Conservation (phyloP, 2,329 filamentous ascomycete species). For the Teratosphaeria zuluensis region DNA sequence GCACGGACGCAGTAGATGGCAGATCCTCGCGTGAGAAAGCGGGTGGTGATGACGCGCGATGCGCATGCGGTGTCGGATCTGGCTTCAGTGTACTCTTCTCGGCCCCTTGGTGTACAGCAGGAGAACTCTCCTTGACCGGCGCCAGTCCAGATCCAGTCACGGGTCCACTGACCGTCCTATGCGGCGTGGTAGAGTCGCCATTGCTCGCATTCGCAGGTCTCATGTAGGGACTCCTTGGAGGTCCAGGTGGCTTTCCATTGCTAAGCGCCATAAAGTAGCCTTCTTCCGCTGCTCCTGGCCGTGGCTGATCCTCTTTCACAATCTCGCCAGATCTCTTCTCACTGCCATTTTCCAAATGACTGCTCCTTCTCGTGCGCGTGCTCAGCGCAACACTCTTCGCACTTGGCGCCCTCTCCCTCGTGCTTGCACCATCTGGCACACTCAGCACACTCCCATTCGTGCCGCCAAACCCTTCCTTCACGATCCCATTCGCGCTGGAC, state of each 20-base stretch:
- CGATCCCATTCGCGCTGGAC: constrained; percentile 27
- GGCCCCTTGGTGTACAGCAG: constrained; percentile 10
- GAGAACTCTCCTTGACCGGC: constrained; percentile 20
- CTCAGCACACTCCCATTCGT: constrained; percentile 20
- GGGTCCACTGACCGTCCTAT: constrained; percentile 11
- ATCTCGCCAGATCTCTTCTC: constrained; percentile 22
- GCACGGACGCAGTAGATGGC: constrained; percentile 22
- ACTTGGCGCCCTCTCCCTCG: constrained; percentile 17
- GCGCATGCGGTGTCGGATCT: constrained; percentile 11
- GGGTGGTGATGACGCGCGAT: constrained; percentile 29
- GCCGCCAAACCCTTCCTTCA: constrained; percentile 26
- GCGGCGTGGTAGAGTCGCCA: constrained; percentile 9
- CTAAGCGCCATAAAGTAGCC: constrained; percentile 36
- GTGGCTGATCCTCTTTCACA: constrained; percentile 16
- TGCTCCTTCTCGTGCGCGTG: constrained; percentile 19
- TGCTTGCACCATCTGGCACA: constrained; percentile 13
- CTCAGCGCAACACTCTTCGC: constrained; percentile 29
- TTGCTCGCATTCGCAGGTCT: constrained; percentile 9
- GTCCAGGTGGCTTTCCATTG: constrained; percentile 28
- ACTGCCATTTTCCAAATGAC: constrained; percentile 17
- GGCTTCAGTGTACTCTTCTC: constrained; percentile 15
- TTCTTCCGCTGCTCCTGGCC: constrained; percentile 30
- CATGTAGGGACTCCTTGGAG: constrained; percentile 21
- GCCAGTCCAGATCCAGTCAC: constrained; percentile 17
- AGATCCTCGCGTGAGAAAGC: constrained; percentile 21